Conservation (phyloP, 805 yeast species). For the Kodamaea neixiangensis region DNA sequence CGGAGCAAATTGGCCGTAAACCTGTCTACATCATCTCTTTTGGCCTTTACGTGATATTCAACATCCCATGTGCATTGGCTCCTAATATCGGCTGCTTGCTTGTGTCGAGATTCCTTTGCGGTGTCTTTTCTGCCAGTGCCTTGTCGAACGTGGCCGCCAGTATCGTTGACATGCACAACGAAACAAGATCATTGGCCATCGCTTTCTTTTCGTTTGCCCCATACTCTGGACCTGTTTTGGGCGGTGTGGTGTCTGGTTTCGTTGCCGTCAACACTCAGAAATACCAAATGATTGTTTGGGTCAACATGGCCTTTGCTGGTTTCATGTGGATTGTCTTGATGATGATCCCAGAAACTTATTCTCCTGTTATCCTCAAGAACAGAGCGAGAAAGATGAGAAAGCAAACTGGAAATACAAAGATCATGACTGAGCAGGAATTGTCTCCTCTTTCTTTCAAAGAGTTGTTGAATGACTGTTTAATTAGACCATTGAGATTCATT, state of each 20-base stretch:
- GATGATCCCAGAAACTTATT: slow-evolving; percentile 82
- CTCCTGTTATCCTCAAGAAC: slow-evolving; percentile 71
- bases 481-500: slow-evolving; percentile 78
- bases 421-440: slow-evolving; percentile 93
- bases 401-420: slow-evolving; percentile 78
- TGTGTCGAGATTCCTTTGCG: slow-evolving; percentile 83
- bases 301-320: slow-evolving; percentile 90
- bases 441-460: slow-evolving; percentile 69
- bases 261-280: slow-evolving; percentile 71
- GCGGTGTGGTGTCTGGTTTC: slow-evolving; percentile 87
- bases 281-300: slow-evolving; percentile 79
- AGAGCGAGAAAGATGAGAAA: slow-evolving; percentile 68
- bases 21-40: slow-evolving; percentile 80
- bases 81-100: slow-evolving; percentile 79
- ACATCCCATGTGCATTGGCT: slow-evolving; percentile 83
- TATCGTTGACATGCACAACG: slow-evolving; percentile 82
- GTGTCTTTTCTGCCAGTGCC: slow-evolving; percentile 83
- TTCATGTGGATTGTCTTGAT: slow-evolving; percentile 68
- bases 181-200: slow-evolving; percentile 83
- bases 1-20: slow-evolving; percentile 82
- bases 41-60: slow-evolving; percentile 72
- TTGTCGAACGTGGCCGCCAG: slow-evolving; percentile 88
- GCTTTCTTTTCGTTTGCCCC: slow-evolving; percentile 92
- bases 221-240: slow-evolving; percentile 88
- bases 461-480: slow-evolving; percentile 66